Base-by-base conservation (phyloP, 1,284 basidiomycete species). In the Irpex sp. region DNA sequence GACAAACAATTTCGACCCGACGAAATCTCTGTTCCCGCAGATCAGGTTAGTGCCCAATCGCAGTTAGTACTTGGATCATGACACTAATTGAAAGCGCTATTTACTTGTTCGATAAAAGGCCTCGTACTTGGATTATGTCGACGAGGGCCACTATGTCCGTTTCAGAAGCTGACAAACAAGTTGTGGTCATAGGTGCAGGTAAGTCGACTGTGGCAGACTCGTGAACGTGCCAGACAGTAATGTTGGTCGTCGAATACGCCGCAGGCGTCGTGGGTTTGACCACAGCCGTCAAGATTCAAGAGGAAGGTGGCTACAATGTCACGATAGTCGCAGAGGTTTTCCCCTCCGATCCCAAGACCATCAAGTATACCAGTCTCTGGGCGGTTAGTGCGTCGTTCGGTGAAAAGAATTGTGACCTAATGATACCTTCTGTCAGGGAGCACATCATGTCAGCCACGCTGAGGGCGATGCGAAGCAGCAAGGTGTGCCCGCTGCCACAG, bases 321-420 rank as follows among this genome's bases (percentile, higher is more conserved):
- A 85, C 84, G 2, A 81, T 93, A 57, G 72, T 92, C 17, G 87
- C 91, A 1, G 88, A 91, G 60, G 77, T 79, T 3, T 77, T 91
- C 44, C 89, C 89, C 0, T 85, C 78, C 21, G 91, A 93, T 70
- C 79, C 83, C 0, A 88, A 88, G 72, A 81, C 78, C 17, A 85
- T 87, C 70, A 79, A 80, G 31, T 93, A 91, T 69, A 89, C 91
- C 1, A 91, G 88, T 71, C 82, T 83, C 17, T 93, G 91, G 91
- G 91, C 91, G 15, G 91, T 91, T 70, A 70, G 87, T 77, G 55
- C 31, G 3, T 44, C 19, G 11, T 49, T 17, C 34, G 52, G 48
- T 54, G 66, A 9, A 69, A 58, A 37, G 34, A 17, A 40, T 7
- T 62, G 34, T 8, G 26, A n/a, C 38, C 54, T 59, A 31, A 38